These are phyloP conservation scores for Termitomyces sp. DNA, from an alignment of 768 basidiomycete genomes.

Conservation along the genomic window DNA sequence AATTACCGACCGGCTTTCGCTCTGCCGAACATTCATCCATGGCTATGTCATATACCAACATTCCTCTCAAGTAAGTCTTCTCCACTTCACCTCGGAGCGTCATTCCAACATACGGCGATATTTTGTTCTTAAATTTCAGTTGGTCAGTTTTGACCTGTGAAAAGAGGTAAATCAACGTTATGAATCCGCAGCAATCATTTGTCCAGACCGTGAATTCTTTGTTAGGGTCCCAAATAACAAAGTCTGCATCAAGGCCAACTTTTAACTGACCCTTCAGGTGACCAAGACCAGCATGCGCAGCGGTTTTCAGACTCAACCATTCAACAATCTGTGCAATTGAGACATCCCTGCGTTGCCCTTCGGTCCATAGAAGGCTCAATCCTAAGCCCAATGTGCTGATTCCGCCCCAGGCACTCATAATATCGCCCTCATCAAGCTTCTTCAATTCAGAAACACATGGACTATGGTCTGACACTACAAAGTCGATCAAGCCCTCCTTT, in stretches of 20 bases:
- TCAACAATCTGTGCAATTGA: conserved; percentile 54
- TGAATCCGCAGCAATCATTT: not conserved
- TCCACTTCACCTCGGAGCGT: conserved; percentile 65
- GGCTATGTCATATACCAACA: conserved; percentile 50
- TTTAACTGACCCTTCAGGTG: conserved; percentile 65
- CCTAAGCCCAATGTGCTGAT: conserved; percentile 90
- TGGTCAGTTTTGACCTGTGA: conserved; percentile 63
- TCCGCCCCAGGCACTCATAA: conserved; percentile 94
- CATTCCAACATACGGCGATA: conserved; percentile 84
- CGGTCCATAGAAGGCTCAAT: conserved; percentile 85
- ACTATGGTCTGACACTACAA: conserved; percentile 93
- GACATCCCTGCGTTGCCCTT: conserved; percentile 55
- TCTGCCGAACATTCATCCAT: conserved; percentile 16
- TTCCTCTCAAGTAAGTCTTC: conserved; percentile 76
- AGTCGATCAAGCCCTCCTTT: conserved; percentile 79
- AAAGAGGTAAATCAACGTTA: not conserved
- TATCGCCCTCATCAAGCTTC: conserved; percentile 64
- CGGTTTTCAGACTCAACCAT: conserved; percentile 75
- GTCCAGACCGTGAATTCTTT: conserved; percentile 35
- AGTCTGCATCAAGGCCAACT: conserved; percentile 79
- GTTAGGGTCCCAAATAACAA: conserved; percentile 77
- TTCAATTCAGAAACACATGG: conserved; percentile 85
- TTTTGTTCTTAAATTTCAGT: conserved; percentile 89
- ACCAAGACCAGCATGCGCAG: conserved; percentile 72
- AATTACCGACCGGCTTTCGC: conserved; percentile 29